A percentile compares a stretch with the other conserved stretches of the same genome.
These are phyloP conservation scores for Aspergillus campestris DNA, from an alignment of 495 filamentous ascomycete genomes.

Conservation along the genomic window DNA sequence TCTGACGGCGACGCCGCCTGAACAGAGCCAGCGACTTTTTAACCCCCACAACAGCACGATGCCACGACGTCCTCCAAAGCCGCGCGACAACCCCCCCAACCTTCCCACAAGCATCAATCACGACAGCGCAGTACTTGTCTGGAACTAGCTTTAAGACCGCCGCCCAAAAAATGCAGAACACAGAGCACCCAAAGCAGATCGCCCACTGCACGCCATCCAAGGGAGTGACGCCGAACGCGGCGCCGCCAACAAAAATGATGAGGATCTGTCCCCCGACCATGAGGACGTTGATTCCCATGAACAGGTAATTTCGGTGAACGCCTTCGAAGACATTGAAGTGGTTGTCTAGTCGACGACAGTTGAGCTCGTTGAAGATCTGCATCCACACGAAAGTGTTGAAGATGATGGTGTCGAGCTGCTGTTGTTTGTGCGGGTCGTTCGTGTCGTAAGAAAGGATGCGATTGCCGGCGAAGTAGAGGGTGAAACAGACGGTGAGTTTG, in stretches of 20 bases:
- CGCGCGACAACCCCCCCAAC: conserved; percentile 16
- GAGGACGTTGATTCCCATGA: conserved; percentile 69
- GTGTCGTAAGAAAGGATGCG: conserved; percentile 37
- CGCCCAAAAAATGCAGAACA: conserved; percentile 66
- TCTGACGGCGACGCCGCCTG: too few species aligned
- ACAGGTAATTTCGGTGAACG: conserved; percentile 67
- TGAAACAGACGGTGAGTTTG: conserved; percentile 68
- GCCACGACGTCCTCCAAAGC: conserved; percentile 5
- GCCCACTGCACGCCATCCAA: conserved; percentile 67
- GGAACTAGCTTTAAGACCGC: conserved; percentile 61
- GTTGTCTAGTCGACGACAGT: conserved; percentile 85
- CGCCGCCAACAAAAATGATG: conserved; percentile 69
- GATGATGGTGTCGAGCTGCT: conserved; percentile 61
- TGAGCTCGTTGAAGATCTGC: conserved; percentile 95
- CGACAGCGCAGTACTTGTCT: conserved; percentile 42
- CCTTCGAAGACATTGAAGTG: conserved; percentile 85
- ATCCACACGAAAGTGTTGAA: conserved; percentile 97
- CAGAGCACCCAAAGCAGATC: conserved; percentile 61
- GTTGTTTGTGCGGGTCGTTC: conserved; percentile 17
- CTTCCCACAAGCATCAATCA: conserved; percentile 30
- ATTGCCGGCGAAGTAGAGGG: conserved; percentile 65
- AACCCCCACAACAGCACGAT: too few species aligned
- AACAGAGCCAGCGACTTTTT: too few species aligned
- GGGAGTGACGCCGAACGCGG: conserved; percentile 61
- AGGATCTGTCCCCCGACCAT: conserved; percentile 75